A percentile compares a stretch with the other conserved stretches of the same genome.
Evolutionary conservation across 371 early-diverging fungal genomes (phyloP).

Genomic region (Apophysomyces trapeziformis): DNA sequence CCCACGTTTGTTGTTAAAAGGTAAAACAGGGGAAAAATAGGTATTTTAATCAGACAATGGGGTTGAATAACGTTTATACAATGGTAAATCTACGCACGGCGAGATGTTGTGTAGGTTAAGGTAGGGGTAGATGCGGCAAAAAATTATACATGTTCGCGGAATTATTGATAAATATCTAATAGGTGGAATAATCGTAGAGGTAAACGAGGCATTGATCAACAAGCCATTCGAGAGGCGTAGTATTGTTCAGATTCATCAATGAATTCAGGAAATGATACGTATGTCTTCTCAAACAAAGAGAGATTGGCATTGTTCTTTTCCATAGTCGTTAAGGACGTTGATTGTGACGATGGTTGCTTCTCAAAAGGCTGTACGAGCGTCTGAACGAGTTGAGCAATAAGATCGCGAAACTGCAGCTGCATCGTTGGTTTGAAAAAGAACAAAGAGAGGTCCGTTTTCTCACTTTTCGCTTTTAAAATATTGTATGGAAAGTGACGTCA

Average conservation of each 20-base stretch:
- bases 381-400: constrained; percentile 9
- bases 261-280: constrained; percentile 31
- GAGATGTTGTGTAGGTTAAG: too few relatives aligned
- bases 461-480: neutral
- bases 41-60: too few relatives aligned
- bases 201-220: constrained; percentile 2
- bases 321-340: neutral
- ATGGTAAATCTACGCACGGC: too few relatives aligned
- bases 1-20: too few relatives aligned
- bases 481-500: too few relatives aligned
- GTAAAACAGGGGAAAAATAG: too few relatives aligned
- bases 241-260: constrained; percentile 7
- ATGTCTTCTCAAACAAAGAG: constrained; percentile 29
- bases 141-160: constrained; percentile 6
- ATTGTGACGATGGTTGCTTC: constrained; percentile 5
- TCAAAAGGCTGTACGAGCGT: constrained; percentile 9
- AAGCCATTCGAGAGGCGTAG: constrained; percentile 13
- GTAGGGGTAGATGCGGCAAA: neutral
- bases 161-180: neutral
- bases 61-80: too few relatives aligned
- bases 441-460: neutral
- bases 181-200: neutral
- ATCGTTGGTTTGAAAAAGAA: constrained; percentile 6
- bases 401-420: constrained; percentile 8
- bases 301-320: constrained; percentile 13